phyloP scores from a whole-genome alignment of 495 filamentous ascomycete genomes.

The Pseudomonodictys pantanalensis region DNA sequence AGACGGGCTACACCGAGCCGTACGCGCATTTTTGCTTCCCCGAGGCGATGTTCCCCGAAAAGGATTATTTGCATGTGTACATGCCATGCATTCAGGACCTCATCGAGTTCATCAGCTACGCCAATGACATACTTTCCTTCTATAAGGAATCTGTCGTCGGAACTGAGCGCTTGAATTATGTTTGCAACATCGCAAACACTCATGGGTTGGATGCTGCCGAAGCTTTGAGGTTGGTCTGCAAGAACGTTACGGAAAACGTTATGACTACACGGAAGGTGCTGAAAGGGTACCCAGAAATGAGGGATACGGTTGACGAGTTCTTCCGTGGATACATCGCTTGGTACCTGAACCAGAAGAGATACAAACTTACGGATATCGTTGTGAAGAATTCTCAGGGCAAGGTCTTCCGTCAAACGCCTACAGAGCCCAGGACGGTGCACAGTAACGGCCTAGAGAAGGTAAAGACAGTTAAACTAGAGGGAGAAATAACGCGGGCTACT shows the following conservation, averaged over 20 bases:
- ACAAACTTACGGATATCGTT: background rate
- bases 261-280: background rate
- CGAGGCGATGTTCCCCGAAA: background rate
- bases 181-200: background rate
- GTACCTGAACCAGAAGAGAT: background rate
- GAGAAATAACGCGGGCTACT: background rate
- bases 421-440: background rate
- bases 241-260: background rate
- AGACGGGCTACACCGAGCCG: background rate
- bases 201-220: background rate
- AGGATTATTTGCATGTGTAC: background rate
- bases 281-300: background rate
- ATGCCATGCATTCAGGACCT: background rate
- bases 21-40: background rate
- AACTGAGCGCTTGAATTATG: background rate
- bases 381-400: background rate
- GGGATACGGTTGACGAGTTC: background rate
- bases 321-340: background rate
- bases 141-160: background rate
- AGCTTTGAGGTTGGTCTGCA: background rate
- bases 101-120: background rate
- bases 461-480: background rate
- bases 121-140: background rate
- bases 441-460: background rate
- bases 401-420: background rate